Conservation (phyloP, 2,329 filamentous ascomycete genomes). For the Aspergillus latus region DNA sequence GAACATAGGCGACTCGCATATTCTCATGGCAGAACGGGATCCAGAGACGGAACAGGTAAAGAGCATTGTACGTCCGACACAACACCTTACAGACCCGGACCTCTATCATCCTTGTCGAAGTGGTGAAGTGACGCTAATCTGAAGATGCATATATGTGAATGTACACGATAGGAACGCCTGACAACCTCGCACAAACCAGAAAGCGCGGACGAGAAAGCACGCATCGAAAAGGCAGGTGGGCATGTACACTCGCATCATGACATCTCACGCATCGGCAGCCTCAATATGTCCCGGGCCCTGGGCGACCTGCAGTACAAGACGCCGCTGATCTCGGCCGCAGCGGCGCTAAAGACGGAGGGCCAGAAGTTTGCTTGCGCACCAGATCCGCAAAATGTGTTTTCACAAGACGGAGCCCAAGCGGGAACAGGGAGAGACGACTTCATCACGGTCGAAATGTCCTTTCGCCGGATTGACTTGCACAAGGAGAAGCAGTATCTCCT, state of each 20-base stretch:
- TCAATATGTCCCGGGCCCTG: conserved; percentile 17
- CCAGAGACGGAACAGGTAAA: background rate
- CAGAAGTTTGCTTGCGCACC: background rate
- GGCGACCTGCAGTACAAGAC: conserved; percentile 17
- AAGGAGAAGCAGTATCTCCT: conserved; percentile 6
- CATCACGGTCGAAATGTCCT: conserved; percentile 3
- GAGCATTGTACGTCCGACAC: background rate
- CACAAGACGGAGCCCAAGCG: background rate
- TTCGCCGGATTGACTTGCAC: conserved; percentile 1
- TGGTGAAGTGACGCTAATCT: no score
- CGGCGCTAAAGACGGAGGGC: background rate
- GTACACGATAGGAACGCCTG: conserved; percentile 2
- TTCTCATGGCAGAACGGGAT: conserved; percentile 2
- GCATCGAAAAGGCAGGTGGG: conserved; percentile 13
- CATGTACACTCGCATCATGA: conserved; percentile 1
- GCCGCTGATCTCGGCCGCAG: conserved; percentile 4
- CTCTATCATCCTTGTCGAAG: no score
- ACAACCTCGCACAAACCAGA: conserved; percentile 13
- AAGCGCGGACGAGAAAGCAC: background rate
- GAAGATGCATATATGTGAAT: background rate
- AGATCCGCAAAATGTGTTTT: no score
- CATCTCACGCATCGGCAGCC: conserved; percentile 8
- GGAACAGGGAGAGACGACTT: background rate
- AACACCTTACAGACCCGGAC: no score
- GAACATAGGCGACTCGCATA: conserved; percentile 16